phyloP scores from a whole-genome alignment of 192 early-diverging fungal genomes.

The Chytriomyces hyalinus region DNA sequence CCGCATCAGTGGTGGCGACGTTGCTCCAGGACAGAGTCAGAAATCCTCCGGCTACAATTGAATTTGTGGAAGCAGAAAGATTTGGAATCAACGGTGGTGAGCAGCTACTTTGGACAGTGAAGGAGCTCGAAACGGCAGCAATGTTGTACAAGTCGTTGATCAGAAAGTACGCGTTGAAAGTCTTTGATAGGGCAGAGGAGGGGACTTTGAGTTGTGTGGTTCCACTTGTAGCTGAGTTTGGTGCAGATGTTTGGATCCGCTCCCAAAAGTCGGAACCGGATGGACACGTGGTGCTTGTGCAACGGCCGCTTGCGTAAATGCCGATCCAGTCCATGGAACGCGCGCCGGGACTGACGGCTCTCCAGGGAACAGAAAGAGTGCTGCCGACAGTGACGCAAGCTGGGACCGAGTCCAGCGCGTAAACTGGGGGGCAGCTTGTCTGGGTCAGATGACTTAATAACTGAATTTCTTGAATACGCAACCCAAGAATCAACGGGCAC shows the following conservation, averaged over 20 bases:
- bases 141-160: slow-evolving; percentile 6
- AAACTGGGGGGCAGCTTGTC: slow-evolving; percentile 6
- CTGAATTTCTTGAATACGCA: background rate
- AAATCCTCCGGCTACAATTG: background rate
- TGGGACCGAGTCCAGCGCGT: background rate
- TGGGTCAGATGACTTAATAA: background rate
- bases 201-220: background rate
- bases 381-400: background rate
- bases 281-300: slow-evolving; percentile 1
- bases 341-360: background rate
- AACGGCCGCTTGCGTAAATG: slow-evolving; percentile 6
- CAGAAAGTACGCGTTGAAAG: slow-evolving; percentile 14
- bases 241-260: background rate
- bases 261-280: slow-evolving; percentile 8
- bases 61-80: background rate
- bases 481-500: background rate
- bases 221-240: slow-evolving; percentile 1
- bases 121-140: background rate
- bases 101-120: slow-evolving; percentile 4
- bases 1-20: background rate
- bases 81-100: background rate
- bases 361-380: background rate
- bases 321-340: slow-evolving; percentile 6
- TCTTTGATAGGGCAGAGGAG: background rate
- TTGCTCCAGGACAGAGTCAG: background rate